Evolutionary conservation across 768 basidiomycete genomes (phyloP), one percentile per base, ranked within the genome.

Genomic region (Trametes coccinea): DNA sequence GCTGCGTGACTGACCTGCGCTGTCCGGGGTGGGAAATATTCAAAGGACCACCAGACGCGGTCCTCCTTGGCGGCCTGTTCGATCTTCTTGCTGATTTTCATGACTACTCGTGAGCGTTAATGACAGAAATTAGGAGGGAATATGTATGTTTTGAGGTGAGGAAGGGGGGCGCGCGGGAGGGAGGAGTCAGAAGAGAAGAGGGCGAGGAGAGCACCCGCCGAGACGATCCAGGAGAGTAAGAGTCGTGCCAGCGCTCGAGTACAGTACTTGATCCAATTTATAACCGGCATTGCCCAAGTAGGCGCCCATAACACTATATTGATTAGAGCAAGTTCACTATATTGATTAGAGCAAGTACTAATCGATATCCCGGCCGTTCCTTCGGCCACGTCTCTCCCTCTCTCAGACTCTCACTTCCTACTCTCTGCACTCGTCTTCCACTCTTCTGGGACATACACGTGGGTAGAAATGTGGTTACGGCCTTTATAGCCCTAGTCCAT

Each of bases 11-110:
- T 60, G 63, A 93, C 93, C 86, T 96, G 95, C 52, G 93, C 93
- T 37, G 95, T 97, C 65, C 95, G 81, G 22, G 93, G 95, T 59
- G 97, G 96, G 71, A 99, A 98, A 78, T 95, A 98, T 73, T 99
- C 96, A 73, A 99, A 98, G 40, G 93, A 95, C 95, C 95, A 99
- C 90, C 95, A 97, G 61, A 92, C 78, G 70, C 93, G 87, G 65
- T 89, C 88, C 68, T 96, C 90, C 73, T 89, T 88, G 62, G 85
- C 78, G 50, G 92, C 92, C 74, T 92, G 86, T 65, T 88, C 82
- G 47, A 98, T 92, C 80, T 96, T 98, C 76, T 95, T 86, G 68
- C 88, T 93, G 75, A 98, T 93, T 84, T 90, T 96, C 93, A 97
- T 97, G 76, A 61, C 61, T 61, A 57, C 52, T 67, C 67, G 64